Evolutionary conservation across 2,329 filamentous ascomycete species (phyloP), one percentile per base, ranked within the genome.

Genomic region (Neurospora sp.): DNA sequence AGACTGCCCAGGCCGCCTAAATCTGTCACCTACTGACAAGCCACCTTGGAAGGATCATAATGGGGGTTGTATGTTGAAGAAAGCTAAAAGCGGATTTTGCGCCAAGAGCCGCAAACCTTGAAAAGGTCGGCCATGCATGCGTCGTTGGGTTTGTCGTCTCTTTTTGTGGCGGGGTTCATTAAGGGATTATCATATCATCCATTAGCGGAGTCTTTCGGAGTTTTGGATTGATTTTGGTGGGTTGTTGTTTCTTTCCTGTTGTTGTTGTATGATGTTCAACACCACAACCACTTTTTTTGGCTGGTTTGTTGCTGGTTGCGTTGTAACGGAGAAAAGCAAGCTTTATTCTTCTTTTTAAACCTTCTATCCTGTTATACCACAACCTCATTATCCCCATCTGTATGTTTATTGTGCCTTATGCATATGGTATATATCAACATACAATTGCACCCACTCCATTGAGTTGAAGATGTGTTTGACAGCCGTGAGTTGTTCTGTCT

Each of bases 1-100:
- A 76, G 71, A 67, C 73, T 11, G 71, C 68, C 28, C 52, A 62
- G 28, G 28, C 28, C 52, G 52, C 52, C 52, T 62, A 62, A 62
- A 33, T 33, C 1, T 33, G 52, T 15, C 52, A 33, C 28, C 13
- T 33, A 62, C 23, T 33, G 52, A 62, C 52, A 62, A 2, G 28
- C 23, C 23, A 33, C 1, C 13, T 62, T 33, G 23, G 28, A 8
- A 17, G 66, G 38, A 17, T 10, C 23, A 9, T 62, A 62, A 62
- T 62, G 23, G 52, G 52, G 23, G 13, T 17, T 62, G 23, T 62
- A 62, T 33, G 23, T 17, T 33, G 52, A 33, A 33, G 52, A 62
- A 33, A 62, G 52, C 52, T 33, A 62, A 62, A 62, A 62, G 52
- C 33, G 52, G 52, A 62, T 62, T 62, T 58, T 62, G 52, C 52